phyloP scores from a whole-genome alignment of 129 eudicot species.

The Oenanthe sinensis region DNA sequence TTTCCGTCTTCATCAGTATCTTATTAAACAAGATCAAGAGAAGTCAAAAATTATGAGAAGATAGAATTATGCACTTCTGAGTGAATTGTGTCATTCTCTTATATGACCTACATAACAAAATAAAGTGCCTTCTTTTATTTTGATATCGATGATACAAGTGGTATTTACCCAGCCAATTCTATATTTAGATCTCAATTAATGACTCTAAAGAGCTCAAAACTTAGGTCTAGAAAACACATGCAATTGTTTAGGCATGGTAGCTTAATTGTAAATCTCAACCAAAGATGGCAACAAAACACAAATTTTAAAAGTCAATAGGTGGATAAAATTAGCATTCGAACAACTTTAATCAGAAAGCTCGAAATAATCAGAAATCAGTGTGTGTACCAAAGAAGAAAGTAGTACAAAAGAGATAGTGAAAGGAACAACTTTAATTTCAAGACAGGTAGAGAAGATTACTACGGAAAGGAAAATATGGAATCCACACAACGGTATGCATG shows the following conservation, averaged over 20 bases:
- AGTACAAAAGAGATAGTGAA: not conserved
- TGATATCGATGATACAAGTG: not conserved
- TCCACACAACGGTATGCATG: not conserved
- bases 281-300: not conserved
- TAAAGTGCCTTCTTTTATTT: not conserved
- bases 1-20: not conserved
- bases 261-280: not conserved
- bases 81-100: not conserved
- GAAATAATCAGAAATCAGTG: too few relatives aligned
- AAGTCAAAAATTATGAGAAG: not conserved
- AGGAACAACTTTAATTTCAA: not conserved
- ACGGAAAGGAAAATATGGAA: not conserved
- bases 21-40: not conserved
- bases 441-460: not conserved
- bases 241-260: not conserved
- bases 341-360: too few relatives aligned
- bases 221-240: not conserved
- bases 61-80: not conserved
- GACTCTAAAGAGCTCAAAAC: not conserved
- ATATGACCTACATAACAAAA: not conserved
- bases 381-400: too few relatives aligned
- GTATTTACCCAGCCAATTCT: not conserved
- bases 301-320: not conserved
- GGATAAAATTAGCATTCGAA: too few relatives aligned
- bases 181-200: not conserved